These are phyloP conservation scores for Triglochin maritima DNA, from an alignment of 106 monocot species.

Conservation along the genomic window DNA sequence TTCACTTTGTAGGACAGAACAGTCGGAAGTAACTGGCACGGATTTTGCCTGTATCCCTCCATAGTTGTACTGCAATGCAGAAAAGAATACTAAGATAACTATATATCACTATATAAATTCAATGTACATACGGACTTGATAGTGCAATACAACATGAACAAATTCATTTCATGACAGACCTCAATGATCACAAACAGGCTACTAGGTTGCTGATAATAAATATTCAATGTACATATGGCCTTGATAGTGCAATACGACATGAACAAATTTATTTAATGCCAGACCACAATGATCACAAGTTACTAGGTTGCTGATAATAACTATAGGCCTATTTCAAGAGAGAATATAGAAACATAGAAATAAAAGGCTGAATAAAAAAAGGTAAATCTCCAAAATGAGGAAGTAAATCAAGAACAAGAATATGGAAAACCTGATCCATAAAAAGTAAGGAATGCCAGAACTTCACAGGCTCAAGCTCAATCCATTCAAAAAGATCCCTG, in stretches of 20 bases:
- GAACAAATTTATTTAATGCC: too few species aligned
- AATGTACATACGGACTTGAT: too few species aligned
- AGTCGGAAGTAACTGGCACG: neutral
- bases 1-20: neutral
- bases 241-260: too few species aligned
- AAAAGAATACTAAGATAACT: neutral
- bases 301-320: neutral
- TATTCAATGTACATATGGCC: too few species aligned
- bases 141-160: too few species aligned
- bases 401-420: neutral
- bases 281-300: neutral
- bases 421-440: slow-evolving; percentile 77
- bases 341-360: neutral
- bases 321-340: neutral
- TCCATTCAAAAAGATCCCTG: slow-evolving; percentile 98
- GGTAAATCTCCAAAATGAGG: neutral
- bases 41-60: slow-evolving; percentile 75
- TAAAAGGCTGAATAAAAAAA: neutral
- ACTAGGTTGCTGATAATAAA: too few species aligned
- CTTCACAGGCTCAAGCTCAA: slow-evolving; percentile 81
- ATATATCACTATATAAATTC: neutral
- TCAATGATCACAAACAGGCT: too few species aligned
- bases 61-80: slow-evolving; percentile 62
- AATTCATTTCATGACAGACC: too few species aligned
- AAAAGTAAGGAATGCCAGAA: slow-evolving; percentile 88